phyloP scores from a whole-genome alignment of 2,329 filamentous ascomycete genomes.

The Truncatella angustata region DNA sequence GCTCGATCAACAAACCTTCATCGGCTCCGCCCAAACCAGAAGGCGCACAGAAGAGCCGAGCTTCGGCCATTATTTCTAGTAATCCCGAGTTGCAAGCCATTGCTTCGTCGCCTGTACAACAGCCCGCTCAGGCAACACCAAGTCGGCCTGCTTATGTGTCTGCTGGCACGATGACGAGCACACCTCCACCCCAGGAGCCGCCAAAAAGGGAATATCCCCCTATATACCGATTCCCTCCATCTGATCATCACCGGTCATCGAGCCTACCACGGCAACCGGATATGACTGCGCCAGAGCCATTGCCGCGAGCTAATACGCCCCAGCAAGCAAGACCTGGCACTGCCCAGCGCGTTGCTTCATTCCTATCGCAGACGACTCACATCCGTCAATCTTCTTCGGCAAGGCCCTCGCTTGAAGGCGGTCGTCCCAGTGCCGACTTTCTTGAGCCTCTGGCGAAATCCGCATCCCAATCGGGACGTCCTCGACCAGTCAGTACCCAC shows the following conservation, averaged over 20 bases:
- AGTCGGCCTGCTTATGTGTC: slow-evolving; percentile 45
- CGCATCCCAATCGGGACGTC: slow-evolving; percentile 48
- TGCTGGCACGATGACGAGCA: slow-evolving; percentile 77
- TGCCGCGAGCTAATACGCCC: slow-evolving; percentile 20
- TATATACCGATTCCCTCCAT: slow-evolving; percentile 40
- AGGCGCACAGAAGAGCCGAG: slow-evolving; percentile 50
- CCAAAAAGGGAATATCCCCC: slow-evolving; percentile 38
- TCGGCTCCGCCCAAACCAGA: slow-evolving; percentile 39
- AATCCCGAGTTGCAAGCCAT: slow-evolving; percentile 62
- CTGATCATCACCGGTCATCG: slow-evolving; percentile 36
- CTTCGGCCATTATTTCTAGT: slow-evolving; percentile 62
- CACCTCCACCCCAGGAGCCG: slow-evolving; percentile 43
- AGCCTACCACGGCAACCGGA: slow-evolving; percentile 37
- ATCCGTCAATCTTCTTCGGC: slow-evolving; percentile 46
- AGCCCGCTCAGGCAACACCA: slow-evolving; percentile 27
- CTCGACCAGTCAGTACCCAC: slow-evolving; percentile 78
- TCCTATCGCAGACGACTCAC: slow-evolving; percentile 32
- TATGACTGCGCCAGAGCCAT: slow-evolving; percentile 18
- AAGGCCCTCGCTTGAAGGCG: slow-evolving; percentile 69
- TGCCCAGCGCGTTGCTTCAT: slow-evolving; percentile 29
- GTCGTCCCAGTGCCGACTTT: slow-evolving; percentile 63
- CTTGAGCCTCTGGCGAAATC: slow-evolving; percentile 62
- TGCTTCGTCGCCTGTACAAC: slow-evolving; percentile 42
- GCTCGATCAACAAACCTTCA: slow-evolving; percentile 29
- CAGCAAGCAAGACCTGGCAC: slow-evolving; percentile 23